Conservation (phyloP, 768 basidiomycete species). For the Rhodotorula sphaerocarpa region DNA sequence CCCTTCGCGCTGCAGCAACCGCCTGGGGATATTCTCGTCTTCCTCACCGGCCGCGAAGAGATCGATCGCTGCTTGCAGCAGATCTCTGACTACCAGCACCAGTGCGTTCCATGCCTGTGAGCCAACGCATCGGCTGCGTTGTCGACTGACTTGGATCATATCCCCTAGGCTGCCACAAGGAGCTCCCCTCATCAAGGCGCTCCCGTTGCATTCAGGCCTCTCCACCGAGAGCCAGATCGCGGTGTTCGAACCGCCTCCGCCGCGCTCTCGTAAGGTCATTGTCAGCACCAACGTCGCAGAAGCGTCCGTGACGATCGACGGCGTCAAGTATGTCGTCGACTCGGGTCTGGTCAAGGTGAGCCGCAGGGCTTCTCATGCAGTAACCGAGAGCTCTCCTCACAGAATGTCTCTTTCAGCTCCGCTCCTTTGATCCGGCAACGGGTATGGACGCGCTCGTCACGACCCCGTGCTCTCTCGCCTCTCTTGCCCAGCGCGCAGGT, state of each 20-base stretch:
- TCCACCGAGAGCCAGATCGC: conserved; percentile 76
- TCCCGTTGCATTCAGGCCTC: conserved; percentile 83
- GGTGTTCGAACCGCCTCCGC: conserved; percentile 70
- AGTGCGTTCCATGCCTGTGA: too few relatives aligned
- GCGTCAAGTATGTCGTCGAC: conserved; percentile 87
- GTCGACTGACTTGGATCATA: too few relatives aligned
- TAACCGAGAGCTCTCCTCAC: neutral
- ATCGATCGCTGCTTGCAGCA: conserved; percentile 81
- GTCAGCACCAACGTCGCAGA: conserved; percentile 95
- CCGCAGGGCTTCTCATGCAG: neutral
- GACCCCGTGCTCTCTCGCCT: conserved; percentile 75
- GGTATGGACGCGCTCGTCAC: conserved; percentile 74
- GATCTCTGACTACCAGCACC: conserved; percentile 58
- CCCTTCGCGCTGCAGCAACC: conserved; percentile 53
- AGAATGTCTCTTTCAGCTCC: conserved; percentile 53
- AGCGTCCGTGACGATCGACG: conserved; percentile 94
- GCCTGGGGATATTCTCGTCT: conserved; percentile 82
- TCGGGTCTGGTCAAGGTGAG: conserved; percentile 87
- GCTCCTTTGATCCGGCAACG: conserved; percentile 79
- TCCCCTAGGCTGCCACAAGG: conserved; percentile 46
- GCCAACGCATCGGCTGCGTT: too few relatives aligned
- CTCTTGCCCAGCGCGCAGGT: conserved; percentile 85
- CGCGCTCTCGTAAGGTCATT: conserved; percentile 76
- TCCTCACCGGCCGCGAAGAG: conserved; percentile 91
- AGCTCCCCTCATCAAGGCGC: conserved; percentile 54